Conservation (phyloP, 73 alveolate species). For the Paramecium pentaurelia region DNA sequence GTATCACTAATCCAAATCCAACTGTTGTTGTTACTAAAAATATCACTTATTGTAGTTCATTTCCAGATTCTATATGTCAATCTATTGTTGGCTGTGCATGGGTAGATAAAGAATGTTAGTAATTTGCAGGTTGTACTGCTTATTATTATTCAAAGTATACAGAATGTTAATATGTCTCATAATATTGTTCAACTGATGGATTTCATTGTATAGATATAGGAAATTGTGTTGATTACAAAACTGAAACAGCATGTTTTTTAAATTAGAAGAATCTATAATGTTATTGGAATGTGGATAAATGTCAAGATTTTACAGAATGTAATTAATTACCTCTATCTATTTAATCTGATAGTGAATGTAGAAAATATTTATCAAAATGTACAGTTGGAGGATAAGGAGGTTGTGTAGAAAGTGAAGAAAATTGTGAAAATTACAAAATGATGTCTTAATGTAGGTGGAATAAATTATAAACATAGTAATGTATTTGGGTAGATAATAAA, state of each 20-base stretch:
- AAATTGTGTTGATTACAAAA: neutral
- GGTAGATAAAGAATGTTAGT: neutral
- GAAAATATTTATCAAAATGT: neutral
- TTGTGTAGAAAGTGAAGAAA: neutral
- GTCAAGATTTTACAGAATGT: neutral
- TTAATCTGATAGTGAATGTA: neutral
- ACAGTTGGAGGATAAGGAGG: neutral
- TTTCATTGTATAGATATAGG: neutral
- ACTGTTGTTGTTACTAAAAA: neutral
- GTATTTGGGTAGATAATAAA: neutral
- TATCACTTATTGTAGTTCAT: neutral
- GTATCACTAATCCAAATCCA: neutral
- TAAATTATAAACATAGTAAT: neutral
- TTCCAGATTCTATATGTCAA: neutral
- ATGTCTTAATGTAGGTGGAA: neutral
- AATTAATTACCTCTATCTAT: neutral
- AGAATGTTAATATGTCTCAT: neutral
- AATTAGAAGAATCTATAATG: neutral
- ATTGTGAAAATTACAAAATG: neutral
- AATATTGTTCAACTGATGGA: neutral
- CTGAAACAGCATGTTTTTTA: neutral
- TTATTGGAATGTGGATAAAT: neutral
- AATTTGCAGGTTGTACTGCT: slow-evolving; percentile 18
- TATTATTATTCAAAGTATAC: neutral
- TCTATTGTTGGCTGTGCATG: neutral